Conservation (phyloP, 768 basidiomycete species). For the Rhodotorula graminis region DNA sequence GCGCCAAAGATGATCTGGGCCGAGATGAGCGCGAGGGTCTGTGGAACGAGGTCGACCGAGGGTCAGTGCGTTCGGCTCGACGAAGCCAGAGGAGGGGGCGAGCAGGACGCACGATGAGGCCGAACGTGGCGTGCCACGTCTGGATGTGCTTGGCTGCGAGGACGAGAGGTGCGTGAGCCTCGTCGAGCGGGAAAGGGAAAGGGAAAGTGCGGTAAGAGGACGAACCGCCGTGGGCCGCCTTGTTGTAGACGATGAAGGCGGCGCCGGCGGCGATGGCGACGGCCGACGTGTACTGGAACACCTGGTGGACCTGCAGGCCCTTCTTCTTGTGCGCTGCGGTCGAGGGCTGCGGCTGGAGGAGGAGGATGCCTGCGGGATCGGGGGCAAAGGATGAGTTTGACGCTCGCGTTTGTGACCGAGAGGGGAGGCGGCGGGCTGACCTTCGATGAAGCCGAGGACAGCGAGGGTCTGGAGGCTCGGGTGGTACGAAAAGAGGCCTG, state of each 20-base stretch:
- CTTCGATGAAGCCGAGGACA: constrained; percentile 30
- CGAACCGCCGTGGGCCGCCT: constrained; percentile 32
- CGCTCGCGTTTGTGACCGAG: too few relatives aligned
- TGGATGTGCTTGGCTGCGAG: constrained; percentile 33
- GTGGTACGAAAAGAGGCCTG: constrained; percentile 40
- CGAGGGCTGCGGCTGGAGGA: constrained; percentile 35
- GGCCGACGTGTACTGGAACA: constrained; percentile 32
- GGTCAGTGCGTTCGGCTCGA: too few relatives aligned
- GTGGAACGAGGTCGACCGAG: not conserved
- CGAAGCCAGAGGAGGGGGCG: too few relatives aligned
- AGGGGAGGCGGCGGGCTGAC: not conserved
- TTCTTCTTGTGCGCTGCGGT: constrained; percentile 20
- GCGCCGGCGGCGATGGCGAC: constrained; percentile 29
- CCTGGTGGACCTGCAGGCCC: constrained; percentile 33
- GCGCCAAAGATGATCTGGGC: constrained; percentile 31
- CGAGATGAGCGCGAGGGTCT: constrained; percentile 27
- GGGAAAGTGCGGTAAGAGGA: too few relatives aligned
- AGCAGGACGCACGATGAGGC: constrained; percentile 20
- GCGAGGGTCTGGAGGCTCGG: constrained; percentile 34
- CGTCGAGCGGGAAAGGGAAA: not conserved
- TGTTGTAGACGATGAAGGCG: constrained; percentile 37
- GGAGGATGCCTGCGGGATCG: constrained; percentile 25
- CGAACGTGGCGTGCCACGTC: constrained; percentile 37
- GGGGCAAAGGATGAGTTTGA: too few relatives aligned
- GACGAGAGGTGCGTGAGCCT: not conserved